Conservation (phyloP, 139 green algal genomes). For the Zygnema circumcarinatum region DNA sequence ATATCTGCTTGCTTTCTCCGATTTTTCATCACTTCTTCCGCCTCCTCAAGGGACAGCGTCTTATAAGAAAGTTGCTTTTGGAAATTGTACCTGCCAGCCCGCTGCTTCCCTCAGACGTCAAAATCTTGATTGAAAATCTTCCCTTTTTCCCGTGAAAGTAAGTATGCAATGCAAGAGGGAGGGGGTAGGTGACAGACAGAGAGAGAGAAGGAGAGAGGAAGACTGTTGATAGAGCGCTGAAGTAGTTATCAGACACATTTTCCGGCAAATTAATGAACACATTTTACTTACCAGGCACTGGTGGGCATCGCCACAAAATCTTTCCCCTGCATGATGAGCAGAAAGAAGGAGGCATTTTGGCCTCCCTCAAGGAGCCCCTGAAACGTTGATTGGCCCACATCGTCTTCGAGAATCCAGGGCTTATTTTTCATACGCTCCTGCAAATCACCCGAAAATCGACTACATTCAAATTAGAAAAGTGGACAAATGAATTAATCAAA, state of each 20-base stretch:
- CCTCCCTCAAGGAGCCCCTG: slow-evolving; percentile 21
- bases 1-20: background rate
- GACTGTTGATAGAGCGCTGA: too few species aligned
- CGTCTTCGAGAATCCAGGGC: slow-evolving; percentile 35
- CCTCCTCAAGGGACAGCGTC: slow-evolving; percentile 44
- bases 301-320: slow-evolving; percentile 36
- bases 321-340: slow-evolving; percentile 26
- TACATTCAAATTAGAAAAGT: too few species aligned
- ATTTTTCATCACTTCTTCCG: slow-evolving; percentile 33
- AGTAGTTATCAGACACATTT: too few species aligned
- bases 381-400: slow-evolving; percentile 16
- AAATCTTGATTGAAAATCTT: background rate
- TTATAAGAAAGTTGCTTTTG: slow-evolving; percentile 11
- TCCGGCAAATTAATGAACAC: too few species aligned
- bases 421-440: slow-evolving; percentile 3
- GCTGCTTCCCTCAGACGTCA: background rate
- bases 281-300: slow-evolving; percentile 17
- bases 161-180: background rate
- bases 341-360: slow-evolving; percentile 19
- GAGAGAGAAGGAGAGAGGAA: background rate
- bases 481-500: too few species aligned
- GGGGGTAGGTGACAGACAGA: background rate
- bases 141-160: too few species aligned
- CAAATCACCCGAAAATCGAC: too few species aligned
- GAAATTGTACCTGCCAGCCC: slow-evolving; percentile 51